Evolutionary conservation across 2,329 filamentous ascomycete genomes (phyloP).

Genomic region (Aspergillus ustus): DNA sequence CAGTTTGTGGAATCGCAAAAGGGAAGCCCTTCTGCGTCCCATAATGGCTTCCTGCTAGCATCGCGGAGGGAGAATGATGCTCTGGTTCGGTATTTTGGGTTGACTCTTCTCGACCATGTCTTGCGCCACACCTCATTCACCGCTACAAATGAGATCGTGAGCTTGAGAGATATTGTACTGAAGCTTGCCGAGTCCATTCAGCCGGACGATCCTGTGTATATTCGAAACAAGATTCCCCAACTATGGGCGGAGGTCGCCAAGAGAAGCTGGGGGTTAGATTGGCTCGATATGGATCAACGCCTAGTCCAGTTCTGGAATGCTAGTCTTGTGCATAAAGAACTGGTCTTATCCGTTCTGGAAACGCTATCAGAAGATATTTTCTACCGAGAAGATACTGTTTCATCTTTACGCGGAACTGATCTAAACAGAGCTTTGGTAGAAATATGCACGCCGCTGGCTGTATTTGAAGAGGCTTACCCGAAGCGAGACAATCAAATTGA

Average conservation of each 20-base stretch:
- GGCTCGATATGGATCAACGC: constrained; percentile 91
- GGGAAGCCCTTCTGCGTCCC: constrained; percentile 74
- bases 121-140: constrained; percentile 83
- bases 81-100: constrained; percentile 88
- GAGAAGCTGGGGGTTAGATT: constrained; percentile 87
- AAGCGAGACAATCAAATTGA: constrained; percentile 70
- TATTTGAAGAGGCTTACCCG: constrained; percentile 77
- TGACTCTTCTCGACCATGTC: constrained; percentile 88
- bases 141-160: constrained; percentile 66
- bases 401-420: constrained; percentile 78
- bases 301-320: constrained; percentile 78
- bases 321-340: constrained; percentile 72
- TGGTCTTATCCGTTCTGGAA: constrained; percentile 87
- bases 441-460: constrained; percentile 80
- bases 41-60: constrained; percentile 83
- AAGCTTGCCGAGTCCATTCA: constrained; percentile 74
- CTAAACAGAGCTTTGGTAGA: constrained; percentile 91
- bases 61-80: constrained; percentile 74
- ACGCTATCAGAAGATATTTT: constrained; percentile 94
- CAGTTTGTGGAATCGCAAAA: constrained; percentile 86
- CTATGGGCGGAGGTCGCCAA: constrained; percentile 96
- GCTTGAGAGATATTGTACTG: constrained; percentile 76
- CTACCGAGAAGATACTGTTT: constrained; percentile 84
- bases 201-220: constrained; percentile 75
- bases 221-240: constrained; percentile 92